phyloP scores from a whole-genome alignment of 1,284 basidiomycete genomes.

The Amylostereum areolatum region DNA sequence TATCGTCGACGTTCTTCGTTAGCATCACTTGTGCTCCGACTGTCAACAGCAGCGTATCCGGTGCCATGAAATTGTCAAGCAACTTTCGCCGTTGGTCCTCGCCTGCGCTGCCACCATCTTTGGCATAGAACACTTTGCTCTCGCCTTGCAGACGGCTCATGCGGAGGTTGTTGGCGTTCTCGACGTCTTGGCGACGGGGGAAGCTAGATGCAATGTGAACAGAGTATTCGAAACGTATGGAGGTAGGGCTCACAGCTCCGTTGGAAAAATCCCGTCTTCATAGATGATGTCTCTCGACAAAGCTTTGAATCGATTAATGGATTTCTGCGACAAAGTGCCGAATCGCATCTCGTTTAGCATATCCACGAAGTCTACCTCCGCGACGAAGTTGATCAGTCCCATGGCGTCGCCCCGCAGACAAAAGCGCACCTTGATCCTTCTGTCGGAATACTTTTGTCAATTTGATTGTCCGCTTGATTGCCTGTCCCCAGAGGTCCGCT shows the following conservation, averaged over 20 bases:
- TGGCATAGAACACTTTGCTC: conserved; percentile 31
- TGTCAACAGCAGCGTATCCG: conserved; percentile 29
- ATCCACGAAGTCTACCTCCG: conserved; percentile 65
- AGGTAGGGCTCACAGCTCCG: conserved; percentile 57
- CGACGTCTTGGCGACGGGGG: conserved; percentile 85
- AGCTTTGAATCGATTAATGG: conserved; percentile 54
- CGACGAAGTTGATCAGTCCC: neutral
- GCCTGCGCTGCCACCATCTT: conserved; percentile 41
- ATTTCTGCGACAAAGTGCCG: conserved; percentile 54
- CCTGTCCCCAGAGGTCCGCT: conserved; percentile 63
- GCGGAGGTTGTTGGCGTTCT: conserved; percentile 64
- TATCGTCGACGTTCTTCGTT: conserved; percentile 53
- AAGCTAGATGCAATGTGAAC: conserved; percentile 40
- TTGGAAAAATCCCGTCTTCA: conserved; percentile 71
- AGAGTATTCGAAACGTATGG: neutral
- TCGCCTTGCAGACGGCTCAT: conserved; percentile 35
- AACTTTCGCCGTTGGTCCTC: conserved; percentile 29
- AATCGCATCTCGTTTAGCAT: conserved; percentile 94
- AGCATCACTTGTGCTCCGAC: conserved; percentile 68
- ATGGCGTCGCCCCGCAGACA: neutral
- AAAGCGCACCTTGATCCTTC: conserved; percentile 50
- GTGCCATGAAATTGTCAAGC: conserved; percentile 29
- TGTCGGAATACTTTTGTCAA: conserved; percentile 64
- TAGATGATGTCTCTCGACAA: conserved; percentile 58
- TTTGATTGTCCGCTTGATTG: conserved; percentile 51